Evolutionary conservation across 805 yeast genomes (phyloP).

Genomic region (Starmerella riodocensis): DNA sequence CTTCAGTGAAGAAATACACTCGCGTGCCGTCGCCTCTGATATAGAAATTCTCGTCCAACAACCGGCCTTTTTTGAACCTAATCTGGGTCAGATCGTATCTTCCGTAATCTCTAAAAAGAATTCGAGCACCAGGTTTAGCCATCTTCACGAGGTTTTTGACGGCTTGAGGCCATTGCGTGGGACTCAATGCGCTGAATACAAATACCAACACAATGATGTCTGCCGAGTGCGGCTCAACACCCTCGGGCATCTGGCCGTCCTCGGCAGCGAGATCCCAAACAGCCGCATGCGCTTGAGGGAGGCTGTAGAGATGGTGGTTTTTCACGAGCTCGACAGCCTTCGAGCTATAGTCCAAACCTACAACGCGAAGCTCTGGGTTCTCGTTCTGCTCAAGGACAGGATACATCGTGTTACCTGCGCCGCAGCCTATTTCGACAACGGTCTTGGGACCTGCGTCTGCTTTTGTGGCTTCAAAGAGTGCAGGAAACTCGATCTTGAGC

Average conservation of each 20-base stretch:
- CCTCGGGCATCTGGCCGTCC: conserved; percentile 65
- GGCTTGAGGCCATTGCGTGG: conserved; percentile 81
- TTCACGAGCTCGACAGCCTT: conserved; percentile 81
- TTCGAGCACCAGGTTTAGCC: conserved; percentile 85
- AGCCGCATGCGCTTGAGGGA: conserved; percentile 57
- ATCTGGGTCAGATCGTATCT: conserved; percentile 92
- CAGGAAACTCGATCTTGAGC: conserved; percentile 89
- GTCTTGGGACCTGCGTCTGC: conserved; percentile 55
- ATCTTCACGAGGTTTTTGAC: conserved; percentile 53
- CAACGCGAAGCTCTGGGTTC: conserved; percentile 58
- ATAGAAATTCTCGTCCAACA: conserved; percentile 84
- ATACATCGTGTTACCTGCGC: conserved; percentile 93
- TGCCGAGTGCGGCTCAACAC: conserved; percentile 64
- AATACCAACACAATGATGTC: conserved; percentile 92
- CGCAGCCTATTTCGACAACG: conserved; percentile 90
- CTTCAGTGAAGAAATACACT: conserved; percentile 93
- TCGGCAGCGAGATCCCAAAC: conserved; percentile 92
- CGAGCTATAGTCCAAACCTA: conserved; percentile 81
- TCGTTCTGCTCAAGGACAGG: conserved; percentile 76
- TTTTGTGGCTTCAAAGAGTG: conserved; percentile 63
- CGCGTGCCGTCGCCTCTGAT: conserved; percentile 97
- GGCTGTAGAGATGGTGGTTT: conserved; percentile 45
- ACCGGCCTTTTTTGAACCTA: conserved; percentile 75
- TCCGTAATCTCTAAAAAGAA: conserved; percentile 87
- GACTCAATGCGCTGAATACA: conserved; percentile 83